phyloP scores from a whole-genome alignment of 225 moss, liverwort and hornwort genomes.

The Neckera pumila region DNA sequence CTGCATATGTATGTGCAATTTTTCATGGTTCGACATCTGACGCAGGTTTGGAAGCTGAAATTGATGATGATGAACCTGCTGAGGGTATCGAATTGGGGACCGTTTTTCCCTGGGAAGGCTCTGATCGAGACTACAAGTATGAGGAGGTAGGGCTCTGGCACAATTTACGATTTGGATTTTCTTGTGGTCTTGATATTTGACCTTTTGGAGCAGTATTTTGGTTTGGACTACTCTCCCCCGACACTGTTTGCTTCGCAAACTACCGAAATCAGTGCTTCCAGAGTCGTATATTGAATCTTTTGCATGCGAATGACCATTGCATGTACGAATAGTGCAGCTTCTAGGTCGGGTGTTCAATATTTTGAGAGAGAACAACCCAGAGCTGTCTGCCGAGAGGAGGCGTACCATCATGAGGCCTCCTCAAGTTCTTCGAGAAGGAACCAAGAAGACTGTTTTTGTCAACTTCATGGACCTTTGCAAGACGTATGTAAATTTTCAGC shows the following conservation, averaged over 20 bases:
- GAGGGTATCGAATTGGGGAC: conserved; percentile 62
- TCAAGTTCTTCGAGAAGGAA: conserved; percentile 93
- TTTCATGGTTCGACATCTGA: not conserved
- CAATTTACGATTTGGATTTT: not conserved
- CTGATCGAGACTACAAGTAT: conserved; percentile 70
- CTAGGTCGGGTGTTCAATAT: conserved; percentile 84
- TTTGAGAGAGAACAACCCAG: conserved; percentile 88
- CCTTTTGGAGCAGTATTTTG: not conserved
- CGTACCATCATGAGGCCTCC: conserved; percentile 91
- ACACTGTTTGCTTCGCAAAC: not conserved
- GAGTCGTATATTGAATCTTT: not conserved
- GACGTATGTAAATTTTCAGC: conserved; percentile 34
- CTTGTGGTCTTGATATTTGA: not conserved
- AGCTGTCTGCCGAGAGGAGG: conserved; percentile 83
- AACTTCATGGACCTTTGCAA: conserved; percentile 97
- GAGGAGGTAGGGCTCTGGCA: conserved; percentile 47
- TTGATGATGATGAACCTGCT: conserved; percentile 56
- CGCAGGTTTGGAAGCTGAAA: conserved; percentile 31
- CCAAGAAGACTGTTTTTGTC: conserved; percentile 90
- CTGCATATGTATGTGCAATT: not conserved
- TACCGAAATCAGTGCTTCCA: not conserved
- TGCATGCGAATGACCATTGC: not conserved
- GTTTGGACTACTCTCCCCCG: not conserved
- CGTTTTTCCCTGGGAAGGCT: conserved; percentile 64
- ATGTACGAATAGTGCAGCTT: conserved; percentile 36